Evolutionary conservation across 805 yeast genomes (phyloP).

Genomic region (Maudiozyma pseudohumilis): DNA sequence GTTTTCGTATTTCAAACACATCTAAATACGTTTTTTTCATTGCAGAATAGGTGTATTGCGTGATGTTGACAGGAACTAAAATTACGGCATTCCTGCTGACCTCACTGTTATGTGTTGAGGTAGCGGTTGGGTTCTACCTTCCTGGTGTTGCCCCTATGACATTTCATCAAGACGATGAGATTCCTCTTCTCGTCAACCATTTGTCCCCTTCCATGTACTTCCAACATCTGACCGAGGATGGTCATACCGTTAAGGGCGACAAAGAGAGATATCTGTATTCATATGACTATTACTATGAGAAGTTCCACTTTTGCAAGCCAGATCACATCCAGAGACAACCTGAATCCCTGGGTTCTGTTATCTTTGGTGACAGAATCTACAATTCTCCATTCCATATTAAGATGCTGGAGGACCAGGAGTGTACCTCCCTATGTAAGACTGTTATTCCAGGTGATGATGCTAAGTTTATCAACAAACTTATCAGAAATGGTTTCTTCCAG

Average conservation of each 20-base stretch:
- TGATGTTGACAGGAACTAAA: not conserved
- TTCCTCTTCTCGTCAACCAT: conserved; percentile 80
- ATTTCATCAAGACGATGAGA: conserved; percentile 58
- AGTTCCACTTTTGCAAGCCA: conserved; percentile 79
- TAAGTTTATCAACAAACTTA: conserved; percentile 64
- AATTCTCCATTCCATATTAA: conserved; percentile 78
- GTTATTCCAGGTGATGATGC: conserved; percentile 56
- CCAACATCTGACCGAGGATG: conserved; percentile 33
- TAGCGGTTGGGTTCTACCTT: conserved; percentile 56
- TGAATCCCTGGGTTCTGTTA: conserved; percentile 84
- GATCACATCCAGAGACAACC: conserved; percentile 47
- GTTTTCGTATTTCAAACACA: too few species aligned
- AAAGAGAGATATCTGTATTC: conserved; percentile 54
- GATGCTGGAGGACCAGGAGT: conserved; percentile 64
- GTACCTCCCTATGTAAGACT: conserved; percentile 56
- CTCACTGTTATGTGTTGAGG: conserved; percentile 5
- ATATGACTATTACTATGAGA: conserved; percentile 73
- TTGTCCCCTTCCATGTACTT: conserved; percentile 63
- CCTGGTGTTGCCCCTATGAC: conserved; percentile 97
- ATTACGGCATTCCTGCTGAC: conserved; percentile 1
- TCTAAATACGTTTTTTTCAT: too few species aligned
- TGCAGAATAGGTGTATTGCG: too few species aligned
- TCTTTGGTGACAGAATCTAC: conserved; percentile 92
- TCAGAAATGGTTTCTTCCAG: conserved; percentile 73
- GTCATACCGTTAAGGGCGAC: conserved; percentile 32